A percentile compares a stretch with the other conserved stretches of the same genome.
Conservation (phyloP, 768 basidiomycete genomes). For the Boletus pseudopeckii region DNA sequence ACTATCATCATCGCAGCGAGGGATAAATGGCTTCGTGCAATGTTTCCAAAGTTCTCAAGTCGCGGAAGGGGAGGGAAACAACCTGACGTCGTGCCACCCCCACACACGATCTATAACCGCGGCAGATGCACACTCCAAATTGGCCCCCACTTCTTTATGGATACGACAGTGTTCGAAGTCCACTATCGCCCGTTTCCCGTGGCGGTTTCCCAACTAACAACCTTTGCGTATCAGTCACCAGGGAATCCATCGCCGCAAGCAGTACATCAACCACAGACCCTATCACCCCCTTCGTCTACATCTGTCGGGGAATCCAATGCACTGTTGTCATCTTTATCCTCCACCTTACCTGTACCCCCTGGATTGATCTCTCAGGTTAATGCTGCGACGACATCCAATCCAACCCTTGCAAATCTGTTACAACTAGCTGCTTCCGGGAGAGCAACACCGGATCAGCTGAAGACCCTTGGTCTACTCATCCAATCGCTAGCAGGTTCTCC, state of each 20-base stretch:
- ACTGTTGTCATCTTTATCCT: slow-evolving; percentile 43
- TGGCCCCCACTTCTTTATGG: slow-evolving; percentile 69
- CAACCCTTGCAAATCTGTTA: slow-evolving; percentile 63
- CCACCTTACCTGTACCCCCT: slow-evolving; percentile 51
- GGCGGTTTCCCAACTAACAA: slow-evolving; percentile 19
- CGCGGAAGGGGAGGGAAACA: slow-evolving; percentile 58
- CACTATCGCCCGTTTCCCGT: slow-evolving; percentile 51
- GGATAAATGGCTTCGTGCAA: slow-evolving; percentile 61
- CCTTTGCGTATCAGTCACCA: slow-evolving; percentile 29
- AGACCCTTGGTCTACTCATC: slow-evolving; percentile 69
- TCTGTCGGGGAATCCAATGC: slow-evolving; percentile 35
- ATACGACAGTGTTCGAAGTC: slow-evolving; percentile 71
- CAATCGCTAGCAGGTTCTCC: slow-evolving; percentile 51
- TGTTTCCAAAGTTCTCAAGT: slow-evolving; percentile 70
- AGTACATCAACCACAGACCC: slow-evolving; percentile 23
- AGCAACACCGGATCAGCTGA: slow-evolving; percentile 61
- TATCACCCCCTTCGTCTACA: slow-evolving; percentile 18
- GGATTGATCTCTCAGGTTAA: slow-evolving; percentile 63
- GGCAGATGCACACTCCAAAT: slow-evolving; percentile 71
- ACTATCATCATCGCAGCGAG: slow-evolving; percentile 46
- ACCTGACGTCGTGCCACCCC: slow-evolving; percentile 52
- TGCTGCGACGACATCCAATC: slow-evolving; percentile 60
- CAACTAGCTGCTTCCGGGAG: slow-evolving; percentile 59
- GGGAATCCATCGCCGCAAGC: slow-evolving; percentile 28
- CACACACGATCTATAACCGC: slow-evolving; percentile 61